phyloP scores from a whole-genome alignment of 2,329 filamentous ascomycete genomes.

The Dactylonectria estremocensis region DNA sequence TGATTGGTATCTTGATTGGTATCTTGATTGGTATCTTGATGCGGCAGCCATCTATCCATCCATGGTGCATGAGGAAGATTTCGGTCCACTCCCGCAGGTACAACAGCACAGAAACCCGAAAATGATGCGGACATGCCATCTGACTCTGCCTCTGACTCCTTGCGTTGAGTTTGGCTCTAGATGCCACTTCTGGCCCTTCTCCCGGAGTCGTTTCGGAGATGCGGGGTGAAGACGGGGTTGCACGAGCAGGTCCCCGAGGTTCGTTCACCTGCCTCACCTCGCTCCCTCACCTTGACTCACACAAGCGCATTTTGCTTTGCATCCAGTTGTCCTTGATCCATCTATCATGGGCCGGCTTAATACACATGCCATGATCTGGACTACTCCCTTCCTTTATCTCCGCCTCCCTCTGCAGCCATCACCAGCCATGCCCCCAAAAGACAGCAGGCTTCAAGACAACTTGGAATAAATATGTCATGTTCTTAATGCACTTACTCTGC shows the following conservation, averaged over 20 bases:
- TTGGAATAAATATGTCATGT: background rate
- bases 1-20: too few species aligned
- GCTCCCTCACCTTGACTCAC: background rate
- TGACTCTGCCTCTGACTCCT: too few species aligned
- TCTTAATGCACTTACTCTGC: constrained; percentile 10
- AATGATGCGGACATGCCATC: too few species aligned
- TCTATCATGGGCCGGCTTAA: background rate
- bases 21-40: too few species aligned
- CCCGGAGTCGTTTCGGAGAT: constrained; percentile 2
- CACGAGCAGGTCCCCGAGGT: background rate
- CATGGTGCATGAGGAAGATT: too few species aligned
- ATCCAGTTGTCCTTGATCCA: background rate
- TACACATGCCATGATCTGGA: background rate
- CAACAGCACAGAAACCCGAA: too few species aligned
- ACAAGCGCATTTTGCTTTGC: background rate
- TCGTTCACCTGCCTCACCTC: background rate
- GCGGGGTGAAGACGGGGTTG: background rate
- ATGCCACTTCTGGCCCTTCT: too few species aligned
- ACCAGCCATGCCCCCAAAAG: background rate
- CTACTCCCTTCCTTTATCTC: background rate
- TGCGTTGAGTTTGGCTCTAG: too few species aligned
- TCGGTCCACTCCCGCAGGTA: too few species aligned
- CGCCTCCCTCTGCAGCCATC: background rate
- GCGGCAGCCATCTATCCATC: too few species aligned
- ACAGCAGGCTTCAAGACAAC: background rate